phyloP scores from a whole-genome alignment of 805 yeast species.

The Schwanniomyces polymorphus region DNA sequence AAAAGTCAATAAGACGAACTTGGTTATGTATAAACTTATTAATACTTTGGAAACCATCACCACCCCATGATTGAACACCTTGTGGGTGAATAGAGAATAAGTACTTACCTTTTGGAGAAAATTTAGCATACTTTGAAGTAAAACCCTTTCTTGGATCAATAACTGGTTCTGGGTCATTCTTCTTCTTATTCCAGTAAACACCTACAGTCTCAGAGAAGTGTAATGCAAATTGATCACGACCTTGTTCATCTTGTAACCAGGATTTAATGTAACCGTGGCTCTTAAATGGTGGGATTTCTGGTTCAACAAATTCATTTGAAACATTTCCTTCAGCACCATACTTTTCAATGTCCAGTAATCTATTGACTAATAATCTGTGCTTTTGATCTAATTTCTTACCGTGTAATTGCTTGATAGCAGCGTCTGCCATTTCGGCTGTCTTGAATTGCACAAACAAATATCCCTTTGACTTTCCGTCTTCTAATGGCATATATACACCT shows the following conservation, averaged over 20 bases:
- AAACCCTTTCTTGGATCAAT: slow-evolving; percentile 80
- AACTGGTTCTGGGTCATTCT: slow-evolving; percentile 69
- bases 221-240: slow-evolving; percentile 86
- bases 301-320: slow-evolving; percentile 64
- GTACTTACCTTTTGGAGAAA: slow-evolving; percentile 92
- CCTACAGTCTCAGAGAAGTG: slow-evolving; percentile 81
- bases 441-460: slow-evolving; percentile 82
- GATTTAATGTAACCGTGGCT: slow-evolving; percentile 80
- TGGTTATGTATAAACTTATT: slow-evolving; percentile 84
- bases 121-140: slow-evolving; percentile 85
- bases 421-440: slow-evolving; percentile 63
- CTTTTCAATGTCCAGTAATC: slow-evolving; percentile 77
- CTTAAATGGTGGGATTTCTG: slow-evolving; percentile 68
- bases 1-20: slow-evolving; percentile 85
- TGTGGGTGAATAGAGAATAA: slow-evolving; percentile 86
- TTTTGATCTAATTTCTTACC: slow-evolving; percentile 91
- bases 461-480: slow-evolving; percentile 80
- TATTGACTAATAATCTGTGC: slow-evolving; percentile 85
- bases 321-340: slow-evolving; percentile 66
- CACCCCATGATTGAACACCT: slow-evolving; percentile 97
- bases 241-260: slow-evolving; percentile 87
- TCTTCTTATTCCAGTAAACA: slow-evolving; percentile 81
- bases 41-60: slow-evolving; percentile 69
- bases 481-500: slow-evolving; percentile 81
- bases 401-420: slow-evolving; percentile 77